A percentile compares a stretch with the other conserved stretches of the same genome.
These are phyloP conservation scores for Podospora conica DNA, from an alignment of 495 filamentous ascomycete species.

Conservation along the genomic window DNA sequence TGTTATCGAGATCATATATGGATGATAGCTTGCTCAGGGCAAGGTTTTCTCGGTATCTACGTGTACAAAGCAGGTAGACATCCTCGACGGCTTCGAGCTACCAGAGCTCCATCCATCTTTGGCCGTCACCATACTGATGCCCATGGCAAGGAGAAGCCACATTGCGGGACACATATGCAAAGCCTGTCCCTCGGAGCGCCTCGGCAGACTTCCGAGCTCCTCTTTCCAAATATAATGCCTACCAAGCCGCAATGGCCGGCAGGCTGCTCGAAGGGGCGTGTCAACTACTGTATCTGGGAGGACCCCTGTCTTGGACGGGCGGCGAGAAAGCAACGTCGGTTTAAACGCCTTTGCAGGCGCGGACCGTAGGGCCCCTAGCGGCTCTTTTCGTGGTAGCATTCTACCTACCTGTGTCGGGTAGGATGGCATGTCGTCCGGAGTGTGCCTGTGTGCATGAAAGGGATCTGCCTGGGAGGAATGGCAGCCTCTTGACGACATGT, in stretches of 20 bases:
- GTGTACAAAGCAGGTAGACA: too few relatives aligned
- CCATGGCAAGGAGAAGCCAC: background rate
- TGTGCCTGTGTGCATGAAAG: background rate
- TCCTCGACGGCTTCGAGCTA: background rate
- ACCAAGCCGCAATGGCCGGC: background rate
- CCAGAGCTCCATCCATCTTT: background rate
- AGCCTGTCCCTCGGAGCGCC: background rate
- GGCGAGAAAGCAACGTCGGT: constrained; percentile 1
- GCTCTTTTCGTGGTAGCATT: background rate
- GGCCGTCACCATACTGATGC: too few relatives aligned
- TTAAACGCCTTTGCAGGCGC: constrained; percentile 3
- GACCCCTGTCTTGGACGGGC: background rate
- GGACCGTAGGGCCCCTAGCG: constrained; percentile 12
- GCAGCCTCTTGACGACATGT: background rate
- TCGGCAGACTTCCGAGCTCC: background rate
- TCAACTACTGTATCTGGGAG: background rate
- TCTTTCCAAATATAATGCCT: background rate
- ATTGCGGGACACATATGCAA: background rate
- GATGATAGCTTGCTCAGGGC: too few relatives aligned
- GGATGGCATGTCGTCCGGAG: background rate
- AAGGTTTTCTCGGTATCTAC: too few relatives aligned
- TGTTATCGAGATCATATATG: too few relatives aligned
- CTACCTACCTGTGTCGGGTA: background rate
- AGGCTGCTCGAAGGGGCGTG: background rate
- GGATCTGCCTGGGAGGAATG: background rate